These are phyloP conservation scores for Pyrenophora teres DNA, from an alignment of 2,329 filamentous ascomycete species.

Conservation along the genomic window DNA sequence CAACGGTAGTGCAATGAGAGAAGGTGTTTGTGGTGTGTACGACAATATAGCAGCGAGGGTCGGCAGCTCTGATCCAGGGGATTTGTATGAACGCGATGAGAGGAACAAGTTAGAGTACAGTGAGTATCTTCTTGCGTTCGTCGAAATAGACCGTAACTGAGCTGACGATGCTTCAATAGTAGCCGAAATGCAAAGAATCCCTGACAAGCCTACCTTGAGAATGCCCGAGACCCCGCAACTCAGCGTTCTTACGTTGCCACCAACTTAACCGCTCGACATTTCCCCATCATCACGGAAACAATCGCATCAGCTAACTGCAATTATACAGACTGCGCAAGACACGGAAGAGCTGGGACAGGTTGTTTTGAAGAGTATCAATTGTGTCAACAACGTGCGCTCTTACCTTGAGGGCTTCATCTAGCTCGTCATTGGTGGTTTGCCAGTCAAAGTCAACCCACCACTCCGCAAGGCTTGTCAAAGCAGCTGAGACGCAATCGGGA, in stretches of 20 bases:
- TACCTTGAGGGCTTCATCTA: conserved; percentile 12
- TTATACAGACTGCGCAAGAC: conserved; percentile 1
- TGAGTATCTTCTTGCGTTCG: conserved; percentile 11
- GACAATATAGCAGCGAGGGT: background rate
- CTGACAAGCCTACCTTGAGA: conserved; percentile 8
- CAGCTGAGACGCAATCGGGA: conserved; percentile 7
- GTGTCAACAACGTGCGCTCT: conserved; percentile 14
- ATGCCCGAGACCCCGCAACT: conserved; percentile 15
- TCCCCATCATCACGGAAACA: conserved; percentile 5
- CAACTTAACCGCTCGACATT: conserved; percentile 6
- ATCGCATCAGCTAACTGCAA: conserved; percentile 7
- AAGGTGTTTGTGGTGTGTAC: background rate
- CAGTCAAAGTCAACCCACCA: conserved; percentile 16
- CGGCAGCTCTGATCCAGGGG: background rate
- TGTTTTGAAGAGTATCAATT: background rate
- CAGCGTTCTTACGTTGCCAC: conserved; percentile 18
- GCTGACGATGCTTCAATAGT: conserved; percentile 23
- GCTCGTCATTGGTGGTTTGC: conserved; percentile 20
- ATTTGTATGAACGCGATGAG: background rate
- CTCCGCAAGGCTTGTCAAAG: conserved; percentile 10
- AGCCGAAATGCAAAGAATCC: conserved; percentile 22
- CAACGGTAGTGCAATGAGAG: background rate
- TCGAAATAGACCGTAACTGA: conserved; percentile 4
- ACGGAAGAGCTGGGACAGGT: conserved; percentile 13
- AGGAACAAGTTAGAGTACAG: conserved; percentile 16